These are phyloP conservation scores for Nemania bipapillata DNA, from an alignment of 2,329 filamentous ascomycete genomes.

Conservation along the genomic window DNA sequence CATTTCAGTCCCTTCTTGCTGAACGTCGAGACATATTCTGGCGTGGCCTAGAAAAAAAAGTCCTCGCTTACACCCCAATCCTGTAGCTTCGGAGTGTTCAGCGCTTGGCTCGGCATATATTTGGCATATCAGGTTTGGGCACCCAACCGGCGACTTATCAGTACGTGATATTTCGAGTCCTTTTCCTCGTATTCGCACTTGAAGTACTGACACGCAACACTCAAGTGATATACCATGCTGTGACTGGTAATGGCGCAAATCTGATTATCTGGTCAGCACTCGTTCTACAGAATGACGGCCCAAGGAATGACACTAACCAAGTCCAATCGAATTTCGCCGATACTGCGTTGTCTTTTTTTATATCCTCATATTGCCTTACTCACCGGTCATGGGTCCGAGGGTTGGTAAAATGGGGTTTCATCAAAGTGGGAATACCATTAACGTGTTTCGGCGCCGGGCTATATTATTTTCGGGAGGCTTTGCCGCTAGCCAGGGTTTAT, in stretches of 20 bases:
- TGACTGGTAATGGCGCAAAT: neutral
- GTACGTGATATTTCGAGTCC: constrained; percentile 13
- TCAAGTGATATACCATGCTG: constrained; percentile 22
- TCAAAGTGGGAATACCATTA: constrained; percentile 20
- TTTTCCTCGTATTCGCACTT: neutral
- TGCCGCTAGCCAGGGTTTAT: neutral
- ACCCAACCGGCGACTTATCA: constrained; percentile 14
- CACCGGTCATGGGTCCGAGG: constrained; percentile 17
- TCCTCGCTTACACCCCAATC: neutral
- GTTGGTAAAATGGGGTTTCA: constrained; percentile 10
- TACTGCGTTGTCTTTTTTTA: neutral
- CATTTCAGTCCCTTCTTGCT: neutral
- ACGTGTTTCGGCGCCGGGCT: constrained; percentile 7
- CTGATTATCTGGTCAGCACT: constrained; percentile 10
- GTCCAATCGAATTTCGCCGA: neutral
- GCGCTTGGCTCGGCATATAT: constrained; percentile 16
- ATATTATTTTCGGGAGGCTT: constrained; percentile 17
- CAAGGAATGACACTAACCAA: neutral
- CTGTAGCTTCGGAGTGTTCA: neutral
- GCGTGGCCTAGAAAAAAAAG: neutral
- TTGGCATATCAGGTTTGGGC: constrained; percentile 15
- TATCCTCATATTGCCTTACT: constrained; percentile 22
- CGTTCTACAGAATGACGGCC: constrained; percentile 22
- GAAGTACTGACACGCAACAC: neutral
- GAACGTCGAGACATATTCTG: neutral